Conservation (phyloP, 345 rosid species). For the Populus davidiana region DNA sequence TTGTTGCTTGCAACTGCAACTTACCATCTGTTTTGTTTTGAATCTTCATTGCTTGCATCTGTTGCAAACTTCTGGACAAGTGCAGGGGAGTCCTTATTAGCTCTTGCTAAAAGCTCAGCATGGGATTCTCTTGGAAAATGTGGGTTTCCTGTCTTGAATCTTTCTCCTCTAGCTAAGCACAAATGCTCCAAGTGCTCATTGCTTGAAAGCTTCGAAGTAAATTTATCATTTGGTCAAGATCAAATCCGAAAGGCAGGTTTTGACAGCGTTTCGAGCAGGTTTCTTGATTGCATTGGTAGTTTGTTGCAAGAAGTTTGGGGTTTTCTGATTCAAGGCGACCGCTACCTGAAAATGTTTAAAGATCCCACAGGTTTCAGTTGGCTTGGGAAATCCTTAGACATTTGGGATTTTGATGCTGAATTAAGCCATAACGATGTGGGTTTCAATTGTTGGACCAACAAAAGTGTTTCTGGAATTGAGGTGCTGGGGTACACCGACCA, state of each 20-base stretch:
- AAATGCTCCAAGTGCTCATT: conserved; percentile 50
- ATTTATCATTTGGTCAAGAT: conserved; percentile 10
- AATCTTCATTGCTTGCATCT: conserved; percentile 53
- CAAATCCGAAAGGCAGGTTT: conserved; percentile 19
- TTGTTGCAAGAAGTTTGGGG: conserved; percentile 43
- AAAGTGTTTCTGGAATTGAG: conserved; percentile 11
- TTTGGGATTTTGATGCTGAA: conserved; percentile 2
- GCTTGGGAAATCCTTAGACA: conserved; percentile 13
- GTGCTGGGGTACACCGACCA: conserved; percentile 17
- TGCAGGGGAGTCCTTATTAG: conserved; percentile 64
- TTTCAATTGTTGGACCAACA: not conserved
- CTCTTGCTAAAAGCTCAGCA: conserved; percentile 33
- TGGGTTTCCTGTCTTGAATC: conserved; percentile 10
- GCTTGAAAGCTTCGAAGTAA: conserved; percentile 21
- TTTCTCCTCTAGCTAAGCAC: conserved; percentile 12
- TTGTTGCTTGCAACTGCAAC: conserved; percentile 64
- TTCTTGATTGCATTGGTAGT: conserved; percentile 43
- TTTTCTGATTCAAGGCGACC: conserved; percentile 39
- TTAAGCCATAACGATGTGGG: not conserved
- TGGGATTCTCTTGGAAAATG: conserved; percentile 29
- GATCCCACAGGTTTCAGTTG: conserved; percentile 47
- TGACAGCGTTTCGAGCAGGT: conserved; percentile 22
- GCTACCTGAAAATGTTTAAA: conserved; percentile 35
- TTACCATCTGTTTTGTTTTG: conserved; percentile 44
- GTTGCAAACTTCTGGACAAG: conserved; percentile 59